phyloP scores from a whole-genome alignment of 2,329 filamentous ascomycete genomes.

The Cryphonectria nitschkei region DNA sequence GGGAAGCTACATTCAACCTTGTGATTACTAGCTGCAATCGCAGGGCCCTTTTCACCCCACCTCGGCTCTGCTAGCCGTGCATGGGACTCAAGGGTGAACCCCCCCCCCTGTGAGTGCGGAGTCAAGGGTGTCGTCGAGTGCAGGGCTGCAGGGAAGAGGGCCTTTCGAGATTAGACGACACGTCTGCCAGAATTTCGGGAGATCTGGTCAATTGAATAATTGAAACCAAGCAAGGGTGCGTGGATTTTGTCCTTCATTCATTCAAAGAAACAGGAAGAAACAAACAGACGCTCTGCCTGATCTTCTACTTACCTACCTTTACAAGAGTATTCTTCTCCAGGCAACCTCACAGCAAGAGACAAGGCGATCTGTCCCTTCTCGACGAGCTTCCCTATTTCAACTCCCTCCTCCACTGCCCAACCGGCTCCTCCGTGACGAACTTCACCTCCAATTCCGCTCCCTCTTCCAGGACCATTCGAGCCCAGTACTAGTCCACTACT shows the following conservation, averaged over 20 bases:
- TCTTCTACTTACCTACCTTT: background rate
- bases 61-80: conserved; percentile 2
- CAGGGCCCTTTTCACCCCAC: background rate
- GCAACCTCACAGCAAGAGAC: background rate
- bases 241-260: background rate
- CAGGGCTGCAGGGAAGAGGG: conserved; percentile 14
- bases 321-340: background rate
- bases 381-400: conserved; percentile 14
- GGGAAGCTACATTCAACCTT: background rate
- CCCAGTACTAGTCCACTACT: background rate
- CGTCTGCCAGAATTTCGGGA: conserved; percentile 25
- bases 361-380: conserved; percentile 25
- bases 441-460: background rate
- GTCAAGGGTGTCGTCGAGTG: background rate
- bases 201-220: conserved; percentile 20
- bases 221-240: conserved; percentile 3
- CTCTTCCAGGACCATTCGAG: conserved; percentile 4
- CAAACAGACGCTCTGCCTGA: background rate
- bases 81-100: background rate
- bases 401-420: background rate
- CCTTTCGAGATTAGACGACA: conserved; percentile 20
- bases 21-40: background rate
- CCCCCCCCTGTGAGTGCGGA: background rate
- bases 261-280: conserved; percentile 3
- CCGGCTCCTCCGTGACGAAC: conserved; percentile 3